Base-by-base conservation (phyloP, 2,329 filamentous ascomycete species). In the Penicillium sp. region DNA sequence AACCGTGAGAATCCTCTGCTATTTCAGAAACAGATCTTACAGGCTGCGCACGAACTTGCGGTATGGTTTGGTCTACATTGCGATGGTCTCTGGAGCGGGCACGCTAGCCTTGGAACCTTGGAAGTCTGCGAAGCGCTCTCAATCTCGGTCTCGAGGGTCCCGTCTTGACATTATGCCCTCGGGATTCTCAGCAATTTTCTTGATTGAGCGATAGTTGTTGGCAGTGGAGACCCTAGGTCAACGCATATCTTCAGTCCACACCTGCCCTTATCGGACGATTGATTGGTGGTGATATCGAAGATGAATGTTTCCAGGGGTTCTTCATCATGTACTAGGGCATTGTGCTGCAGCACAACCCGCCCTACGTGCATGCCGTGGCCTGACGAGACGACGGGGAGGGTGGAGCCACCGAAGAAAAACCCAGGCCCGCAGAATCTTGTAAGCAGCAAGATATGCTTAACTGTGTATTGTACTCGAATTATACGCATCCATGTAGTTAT, bases 371-470 rank as follows among this genome's bases (percentile, higher is more conserved):
- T 22, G 20, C 20, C 20, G 20, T 16, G 31, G 31, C 14, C 31
- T 5, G 30, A 33, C 13, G n/a, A 18, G 31, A 35, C 31, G 18
- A 35, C 6, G 14, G 20, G 20, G 20, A 22, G 4, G 31, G n/a
- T 35, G 31, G n/a, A n/a, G 31, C 6, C n/a, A 9, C 5, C 9
- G 31, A 16, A 35, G n/a, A 35, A 35, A 16, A 45, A 42, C 41
- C 54, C 46, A 51, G 51, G 39, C 51, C 44, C 33, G 38, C 27
- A 24, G 18, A 27, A 18, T 50, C 33, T 44, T 48, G 45, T 52
- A 48, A 48, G 41, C 41, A 45, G 18, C 38, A 14, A 45, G 11
- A 41, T 42, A 53, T 49, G 36, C 42, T 33, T 20, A 10, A n/a
- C 25, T 22, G 20, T 20, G 11, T 6, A 13, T 22, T 13, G 4